Evolutionary conservation across 2,329 filamentous ascomycete genomes (phyloP).

Genomic region (Aspergillus niger): DNA sequence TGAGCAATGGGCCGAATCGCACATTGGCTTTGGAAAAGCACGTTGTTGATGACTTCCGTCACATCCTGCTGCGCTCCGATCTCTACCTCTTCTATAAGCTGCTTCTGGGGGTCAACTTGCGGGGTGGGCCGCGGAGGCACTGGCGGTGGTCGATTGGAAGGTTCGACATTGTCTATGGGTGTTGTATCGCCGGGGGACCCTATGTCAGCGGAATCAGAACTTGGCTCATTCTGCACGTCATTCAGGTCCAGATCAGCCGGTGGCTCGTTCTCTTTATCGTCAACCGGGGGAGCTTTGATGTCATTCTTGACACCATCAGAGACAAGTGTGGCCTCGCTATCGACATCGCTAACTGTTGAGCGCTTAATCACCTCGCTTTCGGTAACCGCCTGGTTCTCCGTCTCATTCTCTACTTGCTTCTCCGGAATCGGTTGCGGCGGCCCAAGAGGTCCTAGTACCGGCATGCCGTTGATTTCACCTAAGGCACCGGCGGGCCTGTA

Average conservation of each 20-base stretch:
- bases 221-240: conserved; percentile 25
- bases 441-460: conserved; percentile 50
- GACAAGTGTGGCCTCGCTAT: conserved; percentile 42
- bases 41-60: conserved; percentile 90
- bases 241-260: conserved; percentile 24
- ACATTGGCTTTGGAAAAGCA: conserved; percentile 85
- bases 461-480: conserved; percentile 48
- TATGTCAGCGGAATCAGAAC: conserved; percentile 12
- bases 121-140: conserved; percentile 57
- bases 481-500: conserved; percentile 30
- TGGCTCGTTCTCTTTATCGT: conserved; percentile 45
- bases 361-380: conserved; percentile 27
- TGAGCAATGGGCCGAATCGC: conserved; percentile 73
- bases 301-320: conserved; percentile 29
- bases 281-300: conserved; percentile 21
- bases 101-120: conserved; percentile 36
- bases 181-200: conserved; percentile 11
- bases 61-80: conserved; percentile 85
- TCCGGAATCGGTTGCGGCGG: conserved; percentile 34
- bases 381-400: conserved; percentile 22
- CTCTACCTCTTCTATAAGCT: conserved; percentile 54
- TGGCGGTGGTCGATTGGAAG: conserved; percentile 57
- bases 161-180: conserved; percentile 27
- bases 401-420: conserved; percentile 21
- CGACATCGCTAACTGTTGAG: conserved; percentile 30